These are phyloP conservation scores for Russula vinacea DNA, from an alignment of 768 basidiomycete species.

Conservation along the genomic window DNA sequence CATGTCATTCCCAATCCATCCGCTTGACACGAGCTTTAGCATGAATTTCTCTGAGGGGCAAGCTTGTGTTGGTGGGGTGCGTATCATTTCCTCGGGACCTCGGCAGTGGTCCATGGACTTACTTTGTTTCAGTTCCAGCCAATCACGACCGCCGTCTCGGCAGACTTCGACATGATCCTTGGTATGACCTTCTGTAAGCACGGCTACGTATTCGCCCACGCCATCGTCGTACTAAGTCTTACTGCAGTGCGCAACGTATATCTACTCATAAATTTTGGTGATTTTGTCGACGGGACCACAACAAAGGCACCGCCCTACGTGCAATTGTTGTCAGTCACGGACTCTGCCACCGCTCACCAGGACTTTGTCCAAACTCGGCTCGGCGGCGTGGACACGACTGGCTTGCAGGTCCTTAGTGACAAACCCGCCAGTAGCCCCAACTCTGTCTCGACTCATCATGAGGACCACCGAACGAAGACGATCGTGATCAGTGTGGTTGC, in stretches of 20 bases:
- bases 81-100: constrained; percentile 27
- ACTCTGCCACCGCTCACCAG: constrained; percentile 41
- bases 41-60: constrained; percentile 31
- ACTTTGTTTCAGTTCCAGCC: constrained; percentile 59
- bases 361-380: constrained; percentile 39
- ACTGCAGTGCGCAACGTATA: constrained; percentile 62
- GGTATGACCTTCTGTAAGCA: constrained; percentile 70
- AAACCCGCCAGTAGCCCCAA: neutral
- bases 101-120: constrained; percentile 3
- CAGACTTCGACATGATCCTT: constrained; percentile 60
- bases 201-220: constrained; percentile 1
- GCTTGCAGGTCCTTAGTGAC: neutral
- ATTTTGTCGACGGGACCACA: constrained; percentile 48
- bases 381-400: constrained; percentile 27
- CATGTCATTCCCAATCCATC: constrained; percentile 57
- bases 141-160: constrained; percentile 48
- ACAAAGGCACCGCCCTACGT: constrained; percentile 50
- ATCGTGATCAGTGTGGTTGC: constrained; percentile 4
- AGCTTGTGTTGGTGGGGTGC: constrained; percentile 46
- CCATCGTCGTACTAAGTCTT: neutral
- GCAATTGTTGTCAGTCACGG: constrained; percentile 59
- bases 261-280: constrained; percentile 60
- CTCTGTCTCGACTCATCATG: neutral
- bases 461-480: neutral
- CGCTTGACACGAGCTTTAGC: constrained; percentile 52